Percentiles rank a stretch among this genome's conserved stretches.
These are phyloP conservation scores for Dryas octopetala DNA, from an alignment of 306 rosid genomes.

Conservation along the genomic window DNA sequence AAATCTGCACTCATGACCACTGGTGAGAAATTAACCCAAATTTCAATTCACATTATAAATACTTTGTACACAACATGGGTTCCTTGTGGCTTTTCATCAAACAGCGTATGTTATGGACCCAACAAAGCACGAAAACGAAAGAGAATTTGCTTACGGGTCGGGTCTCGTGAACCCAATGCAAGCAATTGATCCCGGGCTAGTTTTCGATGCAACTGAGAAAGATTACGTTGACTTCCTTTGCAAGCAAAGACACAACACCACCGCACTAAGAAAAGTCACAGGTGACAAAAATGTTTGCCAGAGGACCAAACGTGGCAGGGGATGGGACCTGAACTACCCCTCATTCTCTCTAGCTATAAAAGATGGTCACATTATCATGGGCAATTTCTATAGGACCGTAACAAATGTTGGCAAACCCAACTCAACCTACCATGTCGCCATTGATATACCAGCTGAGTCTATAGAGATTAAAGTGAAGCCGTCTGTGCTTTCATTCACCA, in stretches of 20 bases:
- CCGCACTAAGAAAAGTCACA: conserved; percentile 13
- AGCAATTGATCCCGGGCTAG: conserved; percentile 32
- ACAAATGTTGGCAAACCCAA: conserved; percentile 36
- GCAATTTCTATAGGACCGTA: conserved; percentile 30
- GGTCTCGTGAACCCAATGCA: conserved; percentile 32
- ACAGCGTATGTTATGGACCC: conserved; percentile 26
- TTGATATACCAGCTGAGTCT: neutral
- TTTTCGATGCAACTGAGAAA: conserved; percentile 18
- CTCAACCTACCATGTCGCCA: conserved; percentile 22
- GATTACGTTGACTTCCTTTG: conserved; percentile 27
- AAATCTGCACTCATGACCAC: conserved; percentile 44
- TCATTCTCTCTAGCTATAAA: conserved; percentile 28
- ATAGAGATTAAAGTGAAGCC: conserved; percentile 16
- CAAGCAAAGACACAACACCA: conserved; percentile 35
- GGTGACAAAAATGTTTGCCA: conserved; percentile 18
- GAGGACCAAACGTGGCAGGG: conserved; percentile 20
- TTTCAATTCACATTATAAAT: neutral
- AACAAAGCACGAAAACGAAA: neutral
- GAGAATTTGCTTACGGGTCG: conserved; percentile 29
- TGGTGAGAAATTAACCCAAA: neutral
- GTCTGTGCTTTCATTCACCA: conserved; percentile 20
- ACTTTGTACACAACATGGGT: too few species aligned
- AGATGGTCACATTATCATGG: conserved; percentile 22
- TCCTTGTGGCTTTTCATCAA: too few species aligned
- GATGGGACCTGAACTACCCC: conserved; percentile 38